Evolutionary conservation across 257 asterid genomes (phyloP).

Genomic region (Lantana camara): DNA sequence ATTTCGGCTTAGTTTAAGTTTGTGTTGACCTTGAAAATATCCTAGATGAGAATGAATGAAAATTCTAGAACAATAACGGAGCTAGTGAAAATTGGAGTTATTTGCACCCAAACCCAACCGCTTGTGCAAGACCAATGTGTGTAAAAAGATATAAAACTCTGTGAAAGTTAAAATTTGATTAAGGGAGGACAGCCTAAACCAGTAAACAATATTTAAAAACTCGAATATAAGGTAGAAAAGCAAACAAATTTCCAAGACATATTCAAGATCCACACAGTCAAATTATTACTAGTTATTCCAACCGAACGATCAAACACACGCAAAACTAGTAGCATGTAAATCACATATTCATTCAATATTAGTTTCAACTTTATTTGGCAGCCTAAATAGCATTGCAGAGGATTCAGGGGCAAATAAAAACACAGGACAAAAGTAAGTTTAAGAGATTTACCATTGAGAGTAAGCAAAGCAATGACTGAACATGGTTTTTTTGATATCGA

Average conservation of each 20-base stretch:
- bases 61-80: background rate
- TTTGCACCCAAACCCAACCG: too few relatives aligned
- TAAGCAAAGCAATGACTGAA: constrained; percentile 69
- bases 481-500: constrained; percentile 82
- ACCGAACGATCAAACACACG: too few relatives aligned
- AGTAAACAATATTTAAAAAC: background rate
- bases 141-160: too few relatives aligned
- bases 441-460: constrained; percentile 63
- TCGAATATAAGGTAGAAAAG: background rate
- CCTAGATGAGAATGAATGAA: background rate
- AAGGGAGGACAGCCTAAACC: background rate
- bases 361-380: background rate
- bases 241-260: background rate
- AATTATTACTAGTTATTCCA: too few relatives aligned
- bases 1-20: constrained; percentile 13
- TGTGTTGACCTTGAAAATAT: background rate
- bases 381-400: too few relatives aligned
- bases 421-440: background rate
- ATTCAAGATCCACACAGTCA: background rate
- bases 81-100: too few relatives aligned
- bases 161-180: too few relatives aligned
- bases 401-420: background rate
- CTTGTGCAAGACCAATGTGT: too few relatives aligned
- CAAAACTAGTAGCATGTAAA: too few relatives aligned
- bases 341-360: too few relatives aligned